phyloP scores from a whole-genome alignment of 768 basidiomycete species.

The Agaricus sinodeliciosus region DNA sequence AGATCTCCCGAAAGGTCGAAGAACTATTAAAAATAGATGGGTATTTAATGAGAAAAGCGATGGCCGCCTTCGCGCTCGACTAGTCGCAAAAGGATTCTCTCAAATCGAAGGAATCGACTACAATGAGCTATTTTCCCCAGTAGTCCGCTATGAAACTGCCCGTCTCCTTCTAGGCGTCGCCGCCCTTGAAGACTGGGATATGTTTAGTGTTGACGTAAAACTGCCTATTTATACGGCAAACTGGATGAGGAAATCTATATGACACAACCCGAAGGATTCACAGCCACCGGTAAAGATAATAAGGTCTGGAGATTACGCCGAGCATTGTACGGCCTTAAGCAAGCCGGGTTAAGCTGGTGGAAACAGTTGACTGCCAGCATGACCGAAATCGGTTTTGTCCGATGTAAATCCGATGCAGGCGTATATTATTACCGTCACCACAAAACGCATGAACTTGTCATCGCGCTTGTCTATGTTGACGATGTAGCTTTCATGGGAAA shows the following conservation, averaged over 20 bases:
- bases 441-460: background rate
- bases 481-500: background rate
- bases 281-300: slow-evolving; percentile 17
- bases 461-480: background rate
- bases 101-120: slow-evolving; percentile 9
- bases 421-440: background rate
- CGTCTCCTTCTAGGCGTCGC: slow-evolving; percentile 17
- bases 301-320: slow-evolving; percentile 14
- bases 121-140: slow-evolving; percentile 11
- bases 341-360: slow-evolving; percentile 13
- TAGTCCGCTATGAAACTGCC: slow-evolving; percentile 9
- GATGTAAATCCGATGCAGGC: background rate
- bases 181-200: slow-evolving; percentile 23
- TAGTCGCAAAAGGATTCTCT: background rate
- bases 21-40: too few species aligned
- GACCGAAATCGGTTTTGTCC: slow-evolving; percentile 4
- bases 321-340: slow-evolving; percentile 15
- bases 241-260: slow-evolving; percentile 31
- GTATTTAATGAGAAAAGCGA: too few species aligned
- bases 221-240: slow-evolving; percentile 25
- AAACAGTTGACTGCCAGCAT: slow-evolving; percentile 8
- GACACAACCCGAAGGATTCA: slow-evolving; percentile 27
- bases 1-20: too few species aligned
- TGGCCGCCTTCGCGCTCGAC: background rate
- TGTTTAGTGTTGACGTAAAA: slow-evolving; percentile 36